phyloP scores from a whole-genome alignment of 192 early-diverging fungal genomes.

The Coemansia sp. region DNA sequence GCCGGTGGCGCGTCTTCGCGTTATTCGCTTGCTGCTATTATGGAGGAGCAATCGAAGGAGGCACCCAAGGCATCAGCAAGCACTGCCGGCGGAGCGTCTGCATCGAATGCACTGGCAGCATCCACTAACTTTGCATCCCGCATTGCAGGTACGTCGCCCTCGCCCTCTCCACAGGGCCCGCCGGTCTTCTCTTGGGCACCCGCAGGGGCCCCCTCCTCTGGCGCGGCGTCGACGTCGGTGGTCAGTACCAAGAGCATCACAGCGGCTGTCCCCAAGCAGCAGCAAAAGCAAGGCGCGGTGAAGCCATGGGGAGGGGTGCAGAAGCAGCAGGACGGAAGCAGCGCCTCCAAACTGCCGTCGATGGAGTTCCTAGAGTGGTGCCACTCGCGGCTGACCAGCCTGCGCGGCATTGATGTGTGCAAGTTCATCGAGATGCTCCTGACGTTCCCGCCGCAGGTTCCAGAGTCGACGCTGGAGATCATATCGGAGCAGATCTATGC shows the following conservation, averaged over 20 bases:
- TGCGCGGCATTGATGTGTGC: conserved; percentile 60
- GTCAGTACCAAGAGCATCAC: background rate
- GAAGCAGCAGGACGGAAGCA: conserved; percentile 4
- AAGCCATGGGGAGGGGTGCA: conserved; percentile 5
- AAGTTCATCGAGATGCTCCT: conserved; percentile 79
- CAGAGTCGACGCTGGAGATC: conserved; percentile 67
- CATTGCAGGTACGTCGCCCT: background rate
- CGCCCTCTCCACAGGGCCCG: background rate
- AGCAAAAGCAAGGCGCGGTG: conserved; percentile 10
- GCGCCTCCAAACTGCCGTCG: conserved; percentile 34
- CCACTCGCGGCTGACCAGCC: conserved; percentile 60
- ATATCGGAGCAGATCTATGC: conserved; percentile 76
- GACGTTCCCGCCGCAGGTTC: conserved; percentile 67
- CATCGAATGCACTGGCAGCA: background rate
- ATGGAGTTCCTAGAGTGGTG: conserved; percentile 77
- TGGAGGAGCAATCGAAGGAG: conserved; percentile 50
- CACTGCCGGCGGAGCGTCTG: conserved; percentile 1
- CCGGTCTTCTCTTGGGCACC: conserved; percentile 16
- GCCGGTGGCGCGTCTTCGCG: conserved; percentile 6
- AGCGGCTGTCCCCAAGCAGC: conserved; percentile 3
- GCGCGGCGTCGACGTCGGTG: background rate
- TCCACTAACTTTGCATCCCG: conserved; percentile 1
- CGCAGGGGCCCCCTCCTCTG: background rate
- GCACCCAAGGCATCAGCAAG: background rate
- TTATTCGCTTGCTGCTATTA: conserved; percentile 43